phyloP scores from a whole-genome alignment of 148 eudicot species.

The Nepenthes mirabilis region DNA sequence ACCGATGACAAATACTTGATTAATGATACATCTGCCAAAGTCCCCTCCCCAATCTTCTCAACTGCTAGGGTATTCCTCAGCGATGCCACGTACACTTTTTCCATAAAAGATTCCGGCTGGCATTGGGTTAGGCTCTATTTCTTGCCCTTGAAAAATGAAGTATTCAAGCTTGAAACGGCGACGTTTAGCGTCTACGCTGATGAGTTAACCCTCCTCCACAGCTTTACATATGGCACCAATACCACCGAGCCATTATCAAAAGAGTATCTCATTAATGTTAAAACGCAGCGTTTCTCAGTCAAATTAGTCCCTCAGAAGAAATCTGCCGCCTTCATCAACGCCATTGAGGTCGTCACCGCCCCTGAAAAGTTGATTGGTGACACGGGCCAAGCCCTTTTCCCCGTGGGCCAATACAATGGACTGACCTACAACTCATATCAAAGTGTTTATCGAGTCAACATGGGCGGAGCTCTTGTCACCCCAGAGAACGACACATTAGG shows the following conservation, averaged over 20 bases:
- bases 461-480: slow-evolving; percentile 43
- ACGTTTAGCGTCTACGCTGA: slow-evolving; percentile 43
- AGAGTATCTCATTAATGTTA: slow-evolving; percentile 52
- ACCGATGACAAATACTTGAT: slow-evolving; percentile 33
- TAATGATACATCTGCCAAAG: slow-evolving; percentile 21
- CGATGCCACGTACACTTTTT: slow-evolving; percentile 57
- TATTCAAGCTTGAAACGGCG: slow-evolving; percentile 38
- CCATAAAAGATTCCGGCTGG: slow-evolving; percentile 60
- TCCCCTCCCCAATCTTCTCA: slow-evolving; percentile 34
- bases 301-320: slow-evolving; percentile 30
- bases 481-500: slow-evolving; percentile 50
- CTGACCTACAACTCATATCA: slow-evolving; percentile 24
- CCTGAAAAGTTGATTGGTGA: slow-evolving; percentile 45
- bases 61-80: slow-evolving; percentile 47
- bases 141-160: slow-evolving; percentile 29
- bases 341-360: slow-evolving; percentile 59
- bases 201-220: slow-evolving; percentile 42
- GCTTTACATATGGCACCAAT: slow-evolving; percentile 9
- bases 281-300: slow-evolving; percentile 29
- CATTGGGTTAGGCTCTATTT: slow-evolving; percentile 88
- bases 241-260: slow-evolving; percentile 18
- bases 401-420: slow-evolving; percentile 28
- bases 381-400: slow-evolving; percentile 29
- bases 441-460: slow-evolving; percentile 40
- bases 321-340: slow-evolving; percentile 62